phyloP scores from a whole-genome alignment of 2,329 filamentous ascomycete genomes.

The Fusarium napiforme region DNA sequence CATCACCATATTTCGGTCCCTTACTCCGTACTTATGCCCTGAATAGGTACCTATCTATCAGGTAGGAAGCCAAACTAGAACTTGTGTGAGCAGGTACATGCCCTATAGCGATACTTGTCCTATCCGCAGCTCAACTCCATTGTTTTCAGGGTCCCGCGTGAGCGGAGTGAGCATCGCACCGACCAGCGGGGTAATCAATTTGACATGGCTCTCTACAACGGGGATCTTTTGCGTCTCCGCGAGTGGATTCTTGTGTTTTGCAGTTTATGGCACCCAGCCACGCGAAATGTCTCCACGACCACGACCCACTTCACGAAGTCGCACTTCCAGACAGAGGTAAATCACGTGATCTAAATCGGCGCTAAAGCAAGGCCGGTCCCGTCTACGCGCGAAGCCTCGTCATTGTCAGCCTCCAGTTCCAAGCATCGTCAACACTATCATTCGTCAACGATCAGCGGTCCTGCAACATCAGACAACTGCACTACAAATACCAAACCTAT shows the following conservation, averaged over 20 bases:
- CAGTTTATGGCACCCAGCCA: constrained; percentile 27
- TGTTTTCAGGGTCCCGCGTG: constrained; percentile 30
- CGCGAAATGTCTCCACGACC: constrained; percentile 3
- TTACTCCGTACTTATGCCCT: neutral
- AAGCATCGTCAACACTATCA: constrained; percentile 29
- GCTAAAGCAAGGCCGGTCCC: constrained; percentile 29
- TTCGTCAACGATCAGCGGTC: constrained; percentile 8
- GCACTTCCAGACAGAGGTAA: neutral
- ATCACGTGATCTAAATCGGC: constrained; percentile 33
- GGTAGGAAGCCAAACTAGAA: constrained; percentile 7
- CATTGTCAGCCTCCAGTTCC: constrained; percentile 41
- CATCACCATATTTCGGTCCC: constrained; percentile 8
- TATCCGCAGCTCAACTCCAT: constrained; percentile 14
- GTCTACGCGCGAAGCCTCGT: constrained; percentile 43
- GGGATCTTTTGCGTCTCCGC: constrained; percentile 32
- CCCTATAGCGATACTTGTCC: constrained; percentile 18
- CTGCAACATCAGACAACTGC: neutral
- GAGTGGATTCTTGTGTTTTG: constrained; percentile 36
- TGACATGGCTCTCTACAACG: constrained; percentile 32
- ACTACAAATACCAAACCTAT: neutral
- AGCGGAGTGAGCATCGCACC: constrained; percentile 30
- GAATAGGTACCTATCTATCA: neutral
- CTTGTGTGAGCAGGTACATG: constrained; percentile 5
- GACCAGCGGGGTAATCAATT: constrained; percentile 33
- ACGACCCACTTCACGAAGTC: neutral